phyloP scores from a whole-genome alignment of 192 early-diverging fungal genomes.

The Coemansia guatemalensis region DNA sequence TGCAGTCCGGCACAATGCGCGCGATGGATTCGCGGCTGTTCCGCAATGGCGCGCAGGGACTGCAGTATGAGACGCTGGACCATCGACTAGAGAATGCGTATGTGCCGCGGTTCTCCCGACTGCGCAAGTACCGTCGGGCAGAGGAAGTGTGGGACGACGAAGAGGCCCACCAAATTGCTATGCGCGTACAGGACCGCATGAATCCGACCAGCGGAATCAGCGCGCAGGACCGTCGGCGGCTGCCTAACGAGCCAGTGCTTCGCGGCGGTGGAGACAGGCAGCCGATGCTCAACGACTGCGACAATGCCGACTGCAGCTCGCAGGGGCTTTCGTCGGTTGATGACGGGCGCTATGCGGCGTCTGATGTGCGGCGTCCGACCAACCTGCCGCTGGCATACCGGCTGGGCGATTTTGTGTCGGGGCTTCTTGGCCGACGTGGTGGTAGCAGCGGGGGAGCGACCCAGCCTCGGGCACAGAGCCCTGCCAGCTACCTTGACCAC shows the following conservation, averaged over 20 bases:
- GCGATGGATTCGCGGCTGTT: constrained; percentile 37
- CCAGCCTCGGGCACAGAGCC: constrained; percentile 10
- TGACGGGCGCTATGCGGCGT: constrained; percentile 11
- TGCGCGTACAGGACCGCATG: constrained; percentile 24
- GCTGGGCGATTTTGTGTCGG: constrained; percentile 24
- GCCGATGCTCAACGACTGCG: neutral
- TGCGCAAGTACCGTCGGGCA: constrained; percentile 46
- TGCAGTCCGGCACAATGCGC: constrained; percentile 27
- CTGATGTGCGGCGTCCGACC: neutral
- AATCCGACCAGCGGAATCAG: neutral
- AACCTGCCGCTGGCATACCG: constrained; percentile 27
- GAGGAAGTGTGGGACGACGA: constrained; percentile 53
- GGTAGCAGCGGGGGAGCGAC: neutral
- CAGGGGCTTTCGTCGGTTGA: constrained; percentile 3
- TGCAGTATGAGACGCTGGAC: constrained; percentile 32
- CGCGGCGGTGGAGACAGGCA: constrained; percentile 26
- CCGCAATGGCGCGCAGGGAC: constrained; percentile 24
- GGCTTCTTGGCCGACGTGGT: constrained; percentile 7
- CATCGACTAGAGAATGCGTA: constrained; percentile 33
- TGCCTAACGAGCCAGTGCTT: constrained; percentile 24
- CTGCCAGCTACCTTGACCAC: constrained; percentile 21
- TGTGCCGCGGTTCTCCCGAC: constrained; percentile 42
- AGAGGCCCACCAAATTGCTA: constrained; percentile 42
- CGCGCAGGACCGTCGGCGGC: neutral
- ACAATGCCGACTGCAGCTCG: constrained; percentile 30